Base-by-base conservation (phyloP, 2,329 filamentous ascomycete species). In the Metarhizium guizhouense region DNA sequence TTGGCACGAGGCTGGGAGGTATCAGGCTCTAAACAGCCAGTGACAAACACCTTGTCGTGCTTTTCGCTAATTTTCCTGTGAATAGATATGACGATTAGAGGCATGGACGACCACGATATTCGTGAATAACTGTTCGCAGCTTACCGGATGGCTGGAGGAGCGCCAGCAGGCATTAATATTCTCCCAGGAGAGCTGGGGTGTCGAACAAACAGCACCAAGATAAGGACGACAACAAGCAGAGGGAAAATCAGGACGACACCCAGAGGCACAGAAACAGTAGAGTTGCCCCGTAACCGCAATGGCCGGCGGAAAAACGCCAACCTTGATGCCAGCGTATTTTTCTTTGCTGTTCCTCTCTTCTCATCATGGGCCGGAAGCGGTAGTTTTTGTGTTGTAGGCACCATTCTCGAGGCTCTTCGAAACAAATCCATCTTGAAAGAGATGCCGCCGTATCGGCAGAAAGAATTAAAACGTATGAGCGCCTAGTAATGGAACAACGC, bases 41-140 rank as follows among this genome's bases (percentile, higher is more conserved):
- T 88, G 52, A 91, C 88, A 66, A 99, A 99, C 53, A 96, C 91
- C 73, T 95, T 96, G 74, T 99, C 94, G 73, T 97, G 84, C 66
- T 95, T 89, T 74, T 97, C 94, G 74, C 88, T 96, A 65, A 99
- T 99, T 83, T 91, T 93, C 64, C 92, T 96, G 67, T 65, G 61
- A 42, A 16, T 20, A 49, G 18, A 54, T 47, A 40, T 5, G 6
- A 18, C 32, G 16, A 32, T 57, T 29, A 55, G 53, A 38, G 14
- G n/a, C 13, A 16, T 18, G 34, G 8, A 16, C 38, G 11, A 49
- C 8, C 18, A 47, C 3, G n/a, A 32, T 14, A 49, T 20, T 8
- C 34, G 51, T 30, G 6, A 6, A 6, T 2, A 14, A 29, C 29
- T 6, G 43, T n/a, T n/a, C 42, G 45, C 6, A 47, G 30, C 56